Evolutionary conservation across 2,329 filamentous ascomycete genomes (phyloP).

Genomic region (Allantophomopsis cytisporea): DNA sequence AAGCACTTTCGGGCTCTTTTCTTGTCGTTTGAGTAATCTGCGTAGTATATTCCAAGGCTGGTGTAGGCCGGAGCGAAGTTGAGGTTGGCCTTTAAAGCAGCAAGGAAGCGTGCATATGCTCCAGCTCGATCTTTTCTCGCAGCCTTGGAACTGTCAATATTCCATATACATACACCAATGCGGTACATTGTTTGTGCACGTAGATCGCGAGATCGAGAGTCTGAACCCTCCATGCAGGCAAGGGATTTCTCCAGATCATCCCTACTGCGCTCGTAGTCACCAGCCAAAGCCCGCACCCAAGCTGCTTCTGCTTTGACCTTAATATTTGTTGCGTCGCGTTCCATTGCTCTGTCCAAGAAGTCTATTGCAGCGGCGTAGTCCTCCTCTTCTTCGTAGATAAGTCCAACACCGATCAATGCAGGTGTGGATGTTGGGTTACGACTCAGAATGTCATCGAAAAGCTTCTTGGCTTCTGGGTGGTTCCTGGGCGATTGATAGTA

Average conservation of each 20-base stretch:
- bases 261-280: slow-evolving; percentile 56
- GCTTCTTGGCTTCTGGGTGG: slow-evolving; percentile 72
- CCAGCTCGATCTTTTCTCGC: slow-evolving; percentile 70
- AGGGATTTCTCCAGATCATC: slow-evolving; percentile 60
- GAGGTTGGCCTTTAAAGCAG: slow-evolving; percentile 72
- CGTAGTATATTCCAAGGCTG: slow-evolving; percentile 78
- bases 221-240: slow-evolving; percentile 46
- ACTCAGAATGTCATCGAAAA: slow-evolving; percentile 72
- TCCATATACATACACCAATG: slow-evolving; percentile 78
- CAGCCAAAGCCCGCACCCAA: slow-evolving; percentile 80
- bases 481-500: slow-evolving; percentile 83
- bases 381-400: slow-evolving; percentile 88
- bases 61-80: slow-evolving; percentile 88
- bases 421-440: slow-evolving; percentile 64
- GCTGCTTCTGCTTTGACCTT: slow-evolving; percentile 76
- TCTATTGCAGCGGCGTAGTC: slow-evolving; percentile 72
- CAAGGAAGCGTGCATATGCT: slow-evolving; percentile 73
- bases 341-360: slow-evolving; percentile 64
- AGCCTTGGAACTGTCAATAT: slow-evolving; percentile 58
- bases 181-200: slow-evolving; percentile 78
- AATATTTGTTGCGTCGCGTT: slow-evolving; percentile 60
- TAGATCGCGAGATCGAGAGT: slow-evolving; percentile 51
- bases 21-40: slow-evolving; percentile 80
- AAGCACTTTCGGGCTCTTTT: slow-evolving; percentile 84
- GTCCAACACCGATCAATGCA: slow-evolving; percentile 76